Base-by-base conservation (phyloP, 2,329 filamentous ascomycete genomes). In the Sporothrix euskadiensis region DNA sequence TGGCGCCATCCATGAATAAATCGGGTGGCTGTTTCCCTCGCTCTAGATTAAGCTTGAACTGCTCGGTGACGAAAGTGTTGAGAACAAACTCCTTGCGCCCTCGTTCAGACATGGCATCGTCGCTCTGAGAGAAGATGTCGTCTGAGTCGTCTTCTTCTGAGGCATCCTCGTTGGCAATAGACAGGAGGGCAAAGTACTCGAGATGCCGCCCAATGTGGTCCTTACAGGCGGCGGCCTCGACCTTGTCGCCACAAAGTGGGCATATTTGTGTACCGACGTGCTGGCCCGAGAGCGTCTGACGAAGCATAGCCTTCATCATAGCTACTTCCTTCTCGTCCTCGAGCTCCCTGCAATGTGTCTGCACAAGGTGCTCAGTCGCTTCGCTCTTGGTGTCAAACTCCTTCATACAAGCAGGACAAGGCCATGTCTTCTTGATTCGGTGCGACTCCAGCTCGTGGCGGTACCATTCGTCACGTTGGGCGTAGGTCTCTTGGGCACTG, bases 161-260 rank as follows among this genome's bases (percentile, higher is more conserved):
- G 5, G 66, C 47, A 19, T 70, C 73, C 8, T 74, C 75, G 30
- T 69, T 63, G 0, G 59, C 69, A 41, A 75, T 65, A 2, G 75
- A 74, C 4, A 76, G 70, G 3, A 76, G 73, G 2, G 75, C 73
- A 74, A 75, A 76, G 61, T 74, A 73, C 63, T 76, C 75, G 6
- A 75, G 70, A 26, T 76, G 74, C 1, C 68, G 71, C 1, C 69
- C 74, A 41, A 75, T 74, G 39, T 76, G 74, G 32, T 74, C 68
- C 22, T 75, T 75, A 71, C 75, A 75, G 1, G 41, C 65, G 0
- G 65, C 47, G 3, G 74, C 71, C 16, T 71, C 73, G 2, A 76
- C 59, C 32, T 72, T 73, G 5, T 65, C 73, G 2, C 69, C 63
- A 49, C 75, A 76, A 0, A 76, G 61, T 1, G 74, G 65, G 14